Evolutionary conservation across 2,329 filamentous ascomycete genomes (phyloP).

Genomic region (Penicillium sp.): DNA sequence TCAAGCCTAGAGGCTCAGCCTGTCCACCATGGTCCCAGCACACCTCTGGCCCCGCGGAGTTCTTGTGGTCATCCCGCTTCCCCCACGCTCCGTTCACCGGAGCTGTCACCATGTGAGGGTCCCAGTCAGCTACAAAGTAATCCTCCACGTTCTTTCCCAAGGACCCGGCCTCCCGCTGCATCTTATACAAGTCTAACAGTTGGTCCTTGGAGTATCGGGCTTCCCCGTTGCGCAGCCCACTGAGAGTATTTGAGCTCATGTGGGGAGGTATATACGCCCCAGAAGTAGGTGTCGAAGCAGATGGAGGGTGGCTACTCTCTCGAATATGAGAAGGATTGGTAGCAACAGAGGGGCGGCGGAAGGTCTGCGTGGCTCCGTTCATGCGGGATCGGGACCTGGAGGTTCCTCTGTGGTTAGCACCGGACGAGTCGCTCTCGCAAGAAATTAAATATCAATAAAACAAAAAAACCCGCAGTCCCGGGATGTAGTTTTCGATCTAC

Average conservation of each 20-base stretch:
- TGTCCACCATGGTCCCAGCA: constrained; percentile 81
- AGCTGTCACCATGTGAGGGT: constrained; percentile 69
- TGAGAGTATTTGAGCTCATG: constrained; percentile 51
- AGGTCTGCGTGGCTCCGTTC: constrained; percentile 66
- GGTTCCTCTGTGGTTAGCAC: constrained; percentile 17
- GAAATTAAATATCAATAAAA: not conserved
- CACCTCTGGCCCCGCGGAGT: constrained; percentile 78
- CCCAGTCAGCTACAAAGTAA: constrained; percentile 74
- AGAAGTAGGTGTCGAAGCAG: constrained; percentile 40
- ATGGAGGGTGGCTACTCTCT: constrained; percentile 42
- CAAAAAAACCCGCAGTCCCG: not conserved
- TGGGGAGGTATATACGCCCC: constrained; percentile 62
- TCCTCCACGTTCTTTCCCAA: constrained; percentile 61
- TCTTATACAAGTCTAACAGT: constrained; percentile 69
- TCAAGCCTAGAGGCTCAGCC: constrained; percentile 67
- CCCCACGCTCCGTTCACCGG: constrained; percentile 66
- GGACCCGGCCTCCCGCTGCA: constrained; percentile 53
- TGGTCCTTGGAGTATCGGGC: constrained; percentile 74
- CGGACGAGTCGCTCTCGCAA: constrained; percentile 9
- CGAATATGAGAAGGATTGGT: constrained; percentile 51
- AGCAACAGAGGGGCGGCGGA: constrained; percentile 62
- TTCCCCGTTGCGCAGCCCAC: constrained; percentile 53
- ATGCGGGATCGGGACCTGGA: constrained; percentile 59
- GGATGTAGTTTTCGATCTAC: too few species aligned
- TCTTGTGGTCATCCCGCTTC: constrained; percentile 70